Evolutionary conservation across 192 early-diverging fungal genomes (phyloP), one percentile per base, ranked within the genome.

Genomic region (Coemansia sp.): DNA sequence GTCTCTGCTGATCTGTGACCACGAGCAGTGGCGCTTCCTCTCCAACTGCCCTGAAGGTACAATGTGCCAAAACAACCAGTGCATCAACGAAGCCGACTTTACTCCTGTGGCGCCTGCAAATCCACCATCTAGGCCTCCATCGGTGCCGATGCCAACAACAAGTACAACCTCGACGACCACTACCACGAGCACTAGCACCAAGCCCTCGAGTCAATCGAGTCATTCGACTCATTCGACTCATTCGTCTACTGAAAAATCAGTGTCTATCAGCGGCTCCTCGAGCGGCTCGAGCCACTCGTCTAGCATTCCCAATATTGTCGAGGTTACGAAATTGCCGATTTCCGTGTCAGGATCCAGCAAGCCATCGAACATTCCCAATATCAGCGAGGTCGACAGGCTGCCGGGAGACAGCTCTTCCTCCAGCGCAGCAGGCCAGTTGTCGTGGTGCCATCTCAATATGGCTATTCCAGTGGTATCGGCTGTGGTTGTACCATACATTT

Each of bases 1-100:
- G 1, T 46, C 45, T 1, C 6, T 64, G 16, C 31, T 48, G 41
- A 17, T 64, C 40, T 63, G 42, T 29, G 2, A 29, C 62, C 41
- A 45, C 44, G 40, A 13, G 1, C 9, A 8, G 0, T 45, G 62
- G 27, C 8, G 14, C 7, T 27, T 63, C 42, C 62, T 66, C 10
- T 66, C 64, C 6, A 35, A 66, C 19, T 66, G 64, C 16, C 64
- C 64, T 0, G 36, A 66, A 3, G 64, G 64, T 24, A 66, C 64
- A 2, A 33, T 6, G 37, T 66, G 64, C 21, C 14, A 39, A 19
- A 51, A 51, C 21, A 39, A 37, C 46, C 33, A 8, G n/a, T 66
- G 64, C 36, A 21, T 66, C 0, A 66, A 54, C 16, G 9, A 9
- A 31, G 24, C 11, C 7, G 51, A 54, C 9, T 29, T 54, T 13